Conservation (phyloP, 352 stramenopile species). For the Hyphochytrium catenoides region DNA sequence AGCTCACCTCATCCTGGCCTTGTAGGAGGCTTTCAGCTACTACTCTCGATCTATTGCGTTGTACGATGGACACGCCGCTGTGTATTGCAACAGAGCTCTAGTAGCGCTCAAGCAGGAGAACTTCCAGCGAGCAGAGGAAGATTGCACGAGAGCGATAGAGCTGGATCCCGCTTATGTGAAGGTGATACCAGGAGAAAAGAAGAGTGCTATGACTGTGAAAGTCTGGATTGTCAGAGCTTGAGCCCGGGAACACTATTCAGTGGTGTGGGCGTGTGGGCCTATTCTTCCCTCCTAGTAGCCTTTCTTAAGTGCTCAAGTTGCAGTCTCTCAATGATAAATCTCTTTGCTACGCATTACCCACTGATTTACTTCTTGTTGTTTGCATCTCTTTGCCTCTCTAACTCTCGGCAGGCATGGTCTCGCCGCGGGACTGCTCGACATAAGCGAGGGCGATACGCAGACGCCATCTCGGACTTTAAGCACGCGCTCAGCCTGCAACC, state of each 20-base stretch:
- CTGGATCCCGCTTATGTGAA: constrained; percentile 58
- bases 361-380: too few relatives aligned
- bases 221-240: too few relatives aligned
- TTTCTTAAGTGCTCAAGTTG: too few relatives aligned
- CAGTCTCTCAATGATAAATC: too few relatives aligned
- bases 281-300: too few relatives aligned
- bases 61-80: constrained; percentile 30
- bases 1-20: too few relatives aligned
- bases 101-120: constrained; percentile 45
- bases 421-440: constrained; percentile 52
- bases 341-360: too few relatives aligned
- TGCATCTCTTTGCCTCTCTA: too few relatives aligned
- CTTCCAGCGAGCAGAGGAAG: constrained; percentile 54
- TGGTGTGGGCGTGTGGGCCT: too few relatives aligned
- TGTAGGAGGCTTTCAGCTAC: constrained; percentile 41
- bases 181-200: too few relatives aligned
- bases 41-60: constrained; percentile 71
- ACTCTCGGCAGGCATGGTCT: constrained; percentile 56
- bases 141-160: constrained; percentile 41
- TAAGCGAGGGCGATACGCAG: constrained; percentile 47
- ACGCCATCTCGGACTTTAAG: constrained; percentile 54
- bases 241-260: too few relatives aligned
- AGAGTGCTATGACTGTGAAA: too few relatives aligned
- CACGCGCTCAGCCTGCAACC: constrained; percentile 31
- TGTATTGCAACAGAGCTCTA: constrained; percentile 66